A percentile compares a stretch with the other conserved stretches of the same genome.
These are phyloP conservation scores for Yarrowia deformans DNA, from an alignment of 805 yeast genomes.

Conservation along the genomic window DNA sequence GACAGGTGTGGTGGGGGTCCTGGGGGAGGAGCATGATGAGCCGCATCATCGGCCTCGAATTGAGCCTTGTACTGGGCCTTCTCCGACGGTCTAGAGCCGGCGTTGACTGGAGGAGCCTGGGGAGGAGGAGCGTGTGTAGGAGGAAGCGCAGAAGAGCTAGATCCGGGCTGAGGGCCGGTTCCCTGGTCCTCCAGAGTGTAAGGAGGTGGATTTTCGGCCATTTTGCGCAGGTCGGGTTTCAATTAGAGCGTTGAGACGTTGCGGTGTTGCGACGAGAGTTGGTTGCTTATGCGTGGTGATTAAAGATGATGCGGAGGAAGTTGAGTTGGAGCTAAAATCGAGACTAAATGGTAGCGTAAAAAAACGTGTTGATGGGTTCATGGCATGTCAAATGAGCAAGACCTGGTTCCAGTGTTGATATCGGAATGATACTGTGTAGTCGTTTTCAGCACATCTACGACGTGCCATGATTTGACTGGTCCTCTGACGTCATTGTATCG, in stretches of 20 bases:
- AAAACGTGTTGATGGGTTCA: no score
- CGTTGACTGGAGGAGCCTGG: not conserved
- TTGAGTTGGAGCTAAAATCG: slow-evolving; percentile 1
- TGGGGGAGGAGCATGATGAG: slow-evolving; percentile 10
- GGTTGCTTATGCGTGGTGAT: not conserved
- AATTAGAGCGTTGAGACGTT: slow-evolving; percentile 4
- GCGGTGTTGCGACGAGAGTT: not conserved
- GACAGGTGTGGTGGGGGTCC: slow-evolving; percentile 26
- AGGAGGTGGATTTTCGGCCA: slow-evolving; percentile 17
- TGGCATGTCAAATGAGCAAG: no score
- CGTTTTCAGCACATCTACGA: not conserved
- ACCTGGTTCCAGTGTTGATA: no score
- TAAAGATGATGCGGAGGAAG: not conserved
- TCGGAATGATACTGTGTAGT: no score
- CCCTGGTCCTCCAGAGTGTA: slow-evolving; percentile 25
- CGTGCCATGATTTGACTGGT: not conserved
- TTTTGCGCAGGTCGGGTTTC: not conserved
- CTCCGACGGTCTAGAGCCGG: slow-evolving; percentile 6
- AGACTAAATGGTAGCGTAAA: not conserved
- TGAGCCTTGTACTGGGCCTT: slow-evolving; percentile 34
- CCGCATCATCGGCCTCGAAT: slow-evolving; percentile 3
- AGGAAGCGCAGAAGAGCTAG: slow-evolving; percentile 1
- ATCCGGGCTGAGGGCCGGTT: slow-evolving; percentile 23
- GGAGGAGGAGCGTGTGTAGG: slow-evolving; percentile 14
- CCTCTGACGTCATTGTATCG: not conserved